Conservation (phyloP, 1,139 yeast species). For the Lodderomyces pseudojiufengensis region DNA sequence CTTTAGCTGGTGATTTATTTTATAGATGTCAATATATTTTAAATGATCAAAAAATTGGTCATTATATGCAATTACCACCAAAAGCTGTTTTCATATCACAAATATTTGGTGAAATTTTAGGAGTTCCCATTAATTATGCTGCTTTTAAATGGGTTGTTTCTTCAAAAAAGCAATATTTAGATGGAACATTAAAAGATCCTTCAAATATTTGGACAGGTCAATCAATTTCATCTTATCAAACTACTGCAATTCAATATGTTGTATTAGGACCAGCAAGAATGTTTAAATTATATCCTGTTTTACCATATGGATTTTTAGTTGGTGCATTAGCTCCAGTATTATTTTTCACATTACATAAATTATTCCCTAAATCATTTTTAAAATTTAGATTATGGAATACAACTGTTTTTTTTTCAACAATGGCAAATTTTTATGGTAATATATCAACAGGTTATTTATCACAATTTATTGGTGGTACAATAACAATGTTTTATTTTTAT, state of each 20-base stretch:
- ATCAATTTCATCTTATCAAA: constrained; percentile 35
- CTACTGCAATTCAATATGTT: constrained; percentile 50
- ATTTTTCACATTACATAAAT: constrained; percentile 27
- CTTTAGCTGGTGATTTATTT: constrained; percentile 53
- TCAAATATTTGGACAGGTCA: constrained; percentile 55
- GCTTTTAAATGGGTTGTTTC: constrained; percentile 45
- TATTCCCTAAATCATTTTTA: constrained; percentile 17
- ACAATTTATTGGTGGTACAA: constrained; percentile 45
- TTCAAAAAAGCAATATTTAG: constrained; percentile 35
- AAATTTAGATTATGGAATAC: constrained; percentile 44
- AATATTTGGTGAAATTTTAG: constrained; percentile 48
- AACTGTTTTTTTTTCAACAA: constrained; percentile 47
- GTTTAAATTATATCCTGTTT: constrained; percentile 35
- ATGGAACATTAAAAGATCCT: constrained; percentile 39
- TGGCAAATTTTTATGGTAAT: constrained; percentile 48
- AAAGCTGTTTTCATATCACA: constrained; percentile 45
- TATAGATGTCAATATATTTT: constrained; percentile 49
- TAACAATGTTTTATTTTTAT: constrained; percentile 43
- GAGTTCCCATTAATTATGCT: constrained; percentile 47
- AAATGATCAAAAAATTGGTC: constrained; percentile 47
- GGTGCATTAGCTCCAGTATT: constrained; percentile 39
- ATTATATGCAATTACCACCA: constrained; percentile 49
- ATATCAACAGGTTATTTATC: constrained; percentile 50
- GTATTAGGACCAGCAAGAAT: constrained; percentile 44
- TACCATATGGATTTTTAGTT: constrained; percentile 44